phyloP scores from a whole-genome alignment of 805 yeast genomes.

The Saccharomycopsis sp. region DNA sequence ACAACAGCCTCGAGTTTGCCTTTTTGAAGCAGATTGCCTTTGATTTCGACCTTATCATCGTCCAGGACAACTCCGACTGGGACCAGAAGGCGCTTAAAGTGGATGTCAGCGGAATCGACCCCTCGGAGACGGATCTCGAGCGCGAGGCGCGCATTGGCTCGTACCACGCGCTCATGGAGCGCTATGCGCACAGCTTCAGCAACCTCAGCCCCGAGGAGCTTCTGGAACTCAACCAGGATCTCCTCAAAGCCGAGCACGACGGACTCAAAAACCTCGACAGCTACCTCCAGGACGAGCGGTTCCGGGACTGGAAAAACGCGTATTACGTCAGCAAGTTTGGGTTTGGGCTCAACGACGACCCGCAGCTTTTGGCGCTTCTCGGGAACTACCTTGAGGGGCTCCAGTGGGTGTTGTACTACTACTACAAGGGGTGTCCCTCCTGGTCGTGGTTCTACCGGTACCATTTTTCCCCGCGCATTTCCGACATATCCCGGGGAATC shows the following conservation, averaged over 20 bases:
- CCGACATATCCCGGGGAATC: slow-evolving; percentile 74
- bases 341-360: slow-evolving; percentile 56
- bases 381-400: slow-evolving; percentile 87
- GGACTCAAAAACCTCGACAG: slow-evolving; percentile 33
- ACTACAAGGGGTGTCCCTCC: slow-evolving; percentile 84
- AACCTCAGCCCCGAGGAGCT: slow-evolving; percentile 52
- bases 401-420: slow-evolving; percentile 93
- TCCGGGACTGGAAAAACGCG: slow-evolving; percentile 74
- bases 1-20: slow-evolving; percentile 36
- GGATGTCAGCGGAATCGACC: slow-evolving; percentile 69
- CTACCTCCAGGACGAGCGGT: slow-evolving; percentile 64
- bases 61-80: slow-evolving; percentile 44
- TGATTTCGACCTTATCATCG: slow-evolving; percentile 58
- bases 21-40: slow-evolving; percentile 59
- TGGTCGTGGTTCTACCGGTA: slow-evolving; percentile 94
- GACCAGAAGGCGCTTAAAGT: slow-evolving; percentile 50
- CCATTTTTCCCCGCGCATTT: slow-evolving; percentile 92
- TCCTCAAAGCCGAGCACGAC: slow-evolving; percentile 29
- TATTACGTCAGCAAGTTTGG: slow-evolving; percentile 79
- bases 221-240: slow-evolving; percentile 26
- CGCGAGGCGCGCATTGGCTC: slow-evolving; percentile 45
- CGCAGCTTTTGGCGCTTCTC: slow-evolving; percentile 53
- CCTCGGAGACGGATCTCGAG: slow-evolving; percentile 62
- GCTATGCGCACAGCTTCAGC: slow-evolving; percentile 53
- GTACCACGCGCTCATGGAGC: slow-evolving; percentile 49